Evolutionary conservation across 495 filamentous ascomycete species (phyloP).

Genomic region (Amorphotheca resinae): DNA sequence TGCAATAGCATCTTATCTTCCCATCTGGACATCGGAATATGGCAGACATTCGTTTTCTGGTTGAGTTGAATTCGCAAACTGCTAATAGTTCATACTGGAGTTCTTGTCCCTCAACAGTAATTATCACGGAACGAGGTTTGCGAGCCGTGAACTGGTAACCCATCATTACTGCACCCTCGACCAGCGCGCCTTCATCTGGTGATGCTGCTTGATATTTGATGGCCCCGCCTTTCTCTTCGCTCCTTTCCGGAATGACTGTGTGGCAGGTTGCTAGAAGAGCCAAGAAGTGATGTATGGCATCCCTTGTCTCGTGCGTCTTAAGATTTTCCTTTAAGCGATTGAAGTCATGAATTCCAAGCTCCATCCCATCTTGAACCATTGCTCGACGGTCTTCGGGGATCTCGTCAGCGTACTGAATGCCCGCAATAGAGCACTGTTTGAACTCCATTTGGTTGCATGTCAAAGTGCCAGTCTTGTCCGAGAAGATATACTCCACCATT

Average conservation of each 20-base stretch:
- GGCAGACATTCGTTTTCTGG: slow-evolving; percentile 93
- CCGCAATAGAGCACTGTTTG: slow-evolving; percentile 83
- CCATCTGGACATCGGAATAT: slow-evolving; percentile 96
- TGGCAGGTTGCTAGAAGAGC: slow-evolving; percentile 84
- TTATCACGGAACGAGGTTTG: slow-evolving; percentile 74
- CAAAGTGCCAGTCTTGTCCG: slow-evolving; percentile 97
- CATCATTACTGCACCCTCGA: slow-evolving; percentile 75
- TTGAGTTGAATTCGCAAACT: slow-evolving; percentile 98
- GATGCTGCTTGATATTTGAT: slow-evolving; percentile 99
- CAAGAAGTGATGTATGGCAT: slow-evolving; percentile 81
- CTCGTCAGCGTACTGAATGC: slow-evolving; percentile 88
- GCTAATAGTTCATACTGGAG: slow-evolving; percentile 84
- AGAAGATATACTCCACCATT: slow-evolving; percentile 98
- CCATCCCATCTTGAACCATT: slow-evolving; percentile 49
- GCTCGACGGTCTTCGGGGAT: slow-evolving; percentile 85
- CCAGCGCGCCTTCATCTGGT: slow-evolving; percentile 91
- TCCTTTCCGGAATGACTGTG: slow-evolving; percentile 89
- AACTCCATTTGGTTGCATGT: slow-evolving; percentile 99
- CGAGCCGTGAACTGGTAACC: slow-evolving; percentile 87
- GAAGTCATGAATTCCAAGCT: slow-evolving; percentile 81
- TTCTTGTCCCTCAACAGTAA: slow-evolving; percentile 56
- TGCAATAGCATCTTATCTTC: slow-evolving; percentile 84
- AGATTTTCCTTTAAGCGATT: slow-evolving; percentile 62
- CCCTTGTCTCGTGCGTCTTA: slow-evolving; percentile 50
- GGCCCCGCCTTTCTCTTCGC: slow-evolving; percentile 55